Conservation (phyloP, 2,329 filamentous ascomycete genomes). For the Scytalidium sp. region DNA sequence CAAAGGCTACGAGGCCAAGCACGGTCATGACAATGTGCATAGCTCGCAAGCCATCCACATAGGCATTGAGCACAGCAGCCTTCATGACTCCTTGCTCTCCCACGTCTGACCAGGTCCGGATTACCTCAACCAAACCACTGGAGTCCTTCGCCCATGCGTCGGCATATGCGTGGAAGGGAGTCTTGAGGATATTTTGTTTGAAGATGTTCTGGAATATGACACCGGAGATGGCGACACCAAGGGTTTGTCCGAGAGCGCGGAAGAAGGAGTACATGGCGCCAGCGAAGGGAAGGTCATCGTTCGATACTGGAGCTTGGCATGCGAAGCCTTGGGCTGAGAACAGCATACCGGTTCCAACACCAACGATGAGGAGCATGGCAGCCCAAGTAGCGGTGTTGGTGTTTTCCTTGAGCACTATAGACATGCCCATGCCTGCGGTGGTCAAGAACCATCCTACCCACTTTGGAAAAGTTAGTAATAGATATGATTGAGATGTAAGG, state of each 20-base stretch:
- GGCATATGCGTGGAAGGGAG: conserved; percentile 9
- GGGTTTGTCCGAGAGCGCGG: conserved; percentile 47
- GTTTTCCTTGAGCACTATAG: conserved; percentile 44
- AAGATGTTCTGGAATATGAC: conserved; percentile 65
- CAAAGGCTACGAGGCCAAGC: conserved; percentile 14
- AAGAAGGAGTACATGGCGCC: conserved; percentile 66
- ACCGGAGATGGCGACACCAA: conserved; percentile 46
- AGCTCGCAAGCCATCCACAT: conserved; percentile 17
- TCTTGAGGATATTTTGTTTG: conserved; percentile 17
- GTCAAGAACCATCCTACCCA: conserved; percentile 59
- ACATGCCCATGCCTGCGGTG: conserved; percentile 54
- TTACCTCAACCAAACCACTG: conserved; percentile 16
- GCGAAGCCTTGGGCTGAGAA: conserved; percentile 60
- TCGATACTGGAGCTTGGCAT: conserved; percentile 57
- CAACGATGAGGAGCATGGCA: conserved; percentile 56
- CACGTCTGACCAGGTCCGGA: conserved; percentile 13
- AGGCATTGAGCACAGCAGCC: conserved; percentile 8
- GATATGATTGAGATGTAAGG: neutral
- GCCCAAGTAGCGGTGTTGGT: conserved; percentile 55
- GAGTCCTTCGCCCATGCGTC: conserved; percentile 15
- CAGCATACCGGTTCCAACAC: conserved; percentile 59
- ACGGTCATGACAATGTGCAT: conserved; percentile 23
- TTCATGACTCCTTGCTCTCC: conserved; percentile 1
- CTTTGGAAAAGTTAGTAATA: conserved; percentile 41
- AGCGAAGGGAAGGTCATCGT: conserved; percentile 55